Evolutionary conservation across 176 grass and related monocot genomes (phyloP), one percentile per base, ranked within the genome.

Genomic region (Canna indica): DNA sequence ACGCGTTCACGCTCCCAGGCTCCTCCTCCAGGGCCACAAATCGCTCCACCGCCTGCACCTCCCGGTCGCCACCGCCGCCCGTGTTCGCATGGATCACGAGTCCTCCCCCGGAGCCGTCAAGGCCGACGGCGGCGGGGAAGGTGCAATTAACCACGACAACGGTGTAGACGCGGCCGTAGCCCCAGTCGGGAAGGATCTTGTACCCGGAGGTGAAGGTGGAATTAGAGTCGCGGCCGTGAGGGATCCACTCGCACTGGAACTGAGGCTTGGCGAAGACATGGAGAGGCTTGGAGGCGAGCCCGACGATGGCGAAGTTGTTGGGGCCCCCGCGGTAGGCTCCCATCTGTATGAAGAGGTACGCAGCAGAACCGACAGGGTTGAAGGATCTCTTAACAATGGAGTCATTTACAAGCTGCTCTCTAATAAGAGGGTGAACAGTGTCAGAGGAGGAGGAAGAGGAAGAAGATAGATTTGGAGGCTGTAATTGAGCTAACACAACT

Each of bases 141-240:
- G 84, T 95, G 79, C 91, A 95, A 68, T 95, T 95, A 36, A 95
- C 87, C 30, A 95, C 69, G 45, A 95, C 85, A 42, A 70, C 75
- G 18, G 84, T 91, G 85, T 95, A 95, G 48, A 91, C 73, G 71
- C 85, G 84, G 36, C 91, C 91, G 56, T 95, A 95, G 18, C 91
- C 91, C 91, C 87, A 95, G 76, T 95, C 91, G 18, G 91, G 91
- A 15, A 95, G 87, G 77, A 95, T 90, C 76, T 79, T 85, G 77
- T 85, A 88, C 27, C 68, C 87, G 39, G 79, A 69, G 35, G 80
- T 68, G 66, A 64, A 64, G 81, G 72, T 53, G 14, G 82, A 72
- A 61, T 27, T 67, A 68, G 45, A 70, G 47, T 30, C 56, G 39
- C 28, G 26, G 36, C 62, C 38, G 22, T 68, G 45, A 56, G 86